These are phyloP conservation scores for Scheffersomyces stambukii DNA, from an alignment of 1,139 yeast species.

Conservation along the genomic window DNA sequence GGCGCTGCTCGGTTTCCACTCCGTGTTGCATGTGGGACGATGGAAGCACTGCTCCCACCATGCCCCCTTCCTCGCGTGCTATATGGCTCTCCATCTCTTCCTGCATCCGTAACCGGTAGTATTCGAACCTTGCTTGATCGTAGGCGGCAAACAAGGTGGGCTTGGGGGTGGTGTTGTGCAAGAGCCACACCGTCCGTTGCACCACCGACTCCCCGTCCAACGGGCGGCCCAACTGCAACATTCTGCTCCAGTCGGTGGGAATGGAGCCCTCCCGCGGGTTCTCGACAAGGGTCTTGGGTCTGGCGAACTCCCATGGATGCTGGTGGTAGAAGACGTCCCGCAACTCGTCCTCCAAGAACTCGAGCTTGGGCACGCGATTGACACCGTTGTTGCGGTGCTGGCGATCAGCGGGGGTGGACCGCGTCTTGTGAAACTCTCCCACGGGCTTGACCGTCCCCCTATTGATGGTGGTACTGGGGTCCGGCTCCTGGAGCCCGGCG, in stretches of 20 bases:
- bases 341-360: constrained; percentile 76
- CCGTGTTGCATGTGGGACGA: too few relatives aligned
- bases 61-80: constrained; percentile 75
- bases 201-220: constrained; percentile 93
- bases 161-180: constrained; percentile 31
- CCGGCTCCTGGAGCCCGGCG: background rate
- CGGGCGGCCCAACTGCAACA: constrained; percentile 68
- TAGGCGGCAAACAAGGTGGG: constrained; percentile 56
- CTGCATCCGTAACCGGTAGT: constrained; percentile 78
- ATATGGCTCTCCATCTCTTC: constrained; percentile 76
- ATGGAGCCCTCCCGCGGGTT: constrained; percentile 53
- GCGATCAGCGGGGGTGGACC: constrained; percentile 26
- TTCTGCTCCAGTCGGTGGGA: constrained; percentile 69
- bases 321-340: constrained; percentile 80
- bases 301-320: constrained; percentile 97
- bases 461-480: background rate
- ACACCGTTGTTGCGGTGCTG: constrained; percentile 26
- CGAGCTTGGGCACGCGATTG: constrained; percentile 58
- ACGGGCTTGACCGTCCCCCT: background rate
- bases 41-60: constrained; percentile 85
- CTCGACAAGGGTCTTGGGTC: constrained; percentile 86
- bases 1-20: constrained; percentile 64
- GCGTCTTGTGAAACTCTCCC: constrained; percentile 21
- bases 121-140: constrained; percentile 83
- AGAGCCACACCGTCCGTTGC: constrained; percentile 77